Evolutionary conservation across 805 yeast species (phyloP).

Genomic region (Saccharomyces mikatae): DNA sequence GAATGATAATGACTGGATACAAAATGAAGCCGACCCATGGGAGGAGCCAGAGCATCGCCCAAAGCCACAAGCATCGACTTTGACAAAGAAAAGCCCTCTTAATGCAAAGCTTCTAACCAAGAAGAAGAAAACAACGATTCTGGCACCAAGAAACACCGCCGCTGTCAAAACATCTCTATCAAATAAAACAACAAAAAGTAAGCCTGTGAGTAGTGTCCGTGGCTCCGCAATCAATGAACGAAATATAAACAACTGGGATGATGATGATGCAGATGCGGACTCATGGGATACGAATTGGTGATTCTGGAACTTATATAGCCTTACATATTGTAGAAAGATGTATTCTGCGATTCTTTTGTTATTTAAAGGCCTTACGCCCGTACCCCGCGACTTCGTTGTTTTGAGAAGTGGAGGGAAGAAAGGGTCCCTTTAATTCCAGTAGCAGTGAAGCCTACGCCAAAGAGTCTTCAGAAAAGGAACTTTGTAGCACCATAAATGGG

Average conservation of each 20-base stretch:
- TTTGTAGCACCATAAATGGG: background rate
- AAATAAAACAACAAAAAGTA: background rate
- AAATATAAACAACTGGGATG: background rate
- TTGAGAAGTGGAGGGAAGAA: background rate
- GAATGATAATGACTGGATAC: conserved; percentile 6
- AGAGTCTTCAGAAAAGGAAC: background rate
- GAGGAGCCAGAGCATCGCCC: background rate
- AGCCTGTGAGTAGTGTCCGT: background rate
- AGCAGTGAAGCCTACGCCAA: background rate
- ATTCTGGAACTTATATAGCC: background rate
- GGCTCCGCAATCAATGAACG: background rate
- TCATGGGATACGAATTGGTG: background rate
- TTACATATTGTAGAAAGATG: background rate
- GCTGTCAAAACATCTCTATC: background rate
- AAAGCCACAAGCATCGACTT: background rate
- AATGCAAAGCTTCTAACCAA: background rate
- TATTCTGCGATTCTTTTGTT: background rate
- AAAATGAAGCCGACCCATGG: background rate
- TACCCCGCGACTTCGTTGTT: background rate
- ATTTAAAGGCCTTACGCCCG: background rate
- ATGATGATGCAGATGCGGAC: background rate
- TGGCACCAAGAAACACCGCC: background rate
- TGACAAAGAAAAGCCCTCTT: background rate
- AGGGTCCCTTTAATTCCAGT: background rate
- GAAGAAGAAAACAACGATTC: background rate